Conservation (phyloP, 768 basidiomycete genomes). For the Trametes coccinea region DNA sequence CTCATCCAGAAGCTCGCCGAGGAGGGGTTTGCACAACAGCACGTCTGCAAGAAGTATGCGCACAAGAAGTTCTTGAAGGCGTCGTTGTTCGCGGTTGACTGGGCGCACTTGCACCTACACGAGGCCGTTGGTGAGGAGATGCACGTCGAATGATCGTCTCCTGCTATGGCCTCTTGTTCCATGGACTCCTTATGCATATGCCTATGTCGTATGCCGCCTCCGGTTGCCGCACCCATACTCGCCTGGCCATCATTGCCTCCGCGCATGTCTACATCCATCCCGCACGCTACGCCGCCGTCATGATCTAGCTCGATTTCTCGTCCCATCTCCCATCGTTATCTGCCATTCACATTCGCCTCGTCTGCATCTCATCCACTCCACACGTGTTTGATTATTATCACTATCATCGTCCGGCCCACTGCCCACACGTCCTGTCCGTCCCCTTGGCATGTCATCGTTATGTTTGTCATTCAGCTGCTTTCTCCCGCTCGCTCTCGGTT, state of each 20-base stretch:
- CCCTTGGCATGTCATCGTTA: conserved; percentile 25
- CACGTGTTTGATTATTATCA: conserved; percentile 31
- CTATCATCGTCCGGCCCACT: conserved; percentile 21
- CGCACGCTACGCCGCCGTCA: conserved; percentile 19
- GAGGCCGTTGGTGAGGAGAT: conserved; percentile 42
- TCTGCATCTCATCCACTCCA: conserved; percentile 23
- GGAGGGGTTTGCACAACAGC: conserved; percentile 75
- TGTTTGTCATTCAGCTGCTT: conserved; percentile 26
- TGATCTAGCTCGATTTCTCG: conserved; percentile 21
- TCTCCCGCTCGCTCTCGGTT: conserved; percentile 15
- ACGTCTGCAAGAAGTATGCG: conserved; percentile 95
- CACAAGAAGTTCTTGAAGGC: conserved; percentile 98
- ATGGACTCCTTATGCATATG: conserved; percentile 19
- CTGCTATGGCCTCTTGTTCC: background rate
- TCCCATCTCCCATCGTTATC: conserved; percentile 16
- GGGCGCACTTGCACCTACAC: conserved; percentile 57
- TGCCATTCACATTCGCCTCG: conserved; percentile 7
- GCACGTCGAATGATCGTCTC: conserved; percentile 43
- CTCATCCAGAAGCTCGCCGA: conserved; percentile 84
- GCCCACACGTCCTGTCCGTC: conserved; percentile 21
- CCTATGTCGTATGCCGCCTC: conserved; percentile 18
- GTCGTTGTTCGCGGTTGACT: conserved; percentile 72
- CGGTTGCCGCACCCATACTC: background rate
- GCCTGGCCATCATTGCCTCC: conserved; percentile 17
- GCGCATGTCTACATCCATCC: conserved; percentile 8